Conservation (phyloP, 371 early-diverging fungal genomes). For the Dinochytrium kinnereticum region DNA sequence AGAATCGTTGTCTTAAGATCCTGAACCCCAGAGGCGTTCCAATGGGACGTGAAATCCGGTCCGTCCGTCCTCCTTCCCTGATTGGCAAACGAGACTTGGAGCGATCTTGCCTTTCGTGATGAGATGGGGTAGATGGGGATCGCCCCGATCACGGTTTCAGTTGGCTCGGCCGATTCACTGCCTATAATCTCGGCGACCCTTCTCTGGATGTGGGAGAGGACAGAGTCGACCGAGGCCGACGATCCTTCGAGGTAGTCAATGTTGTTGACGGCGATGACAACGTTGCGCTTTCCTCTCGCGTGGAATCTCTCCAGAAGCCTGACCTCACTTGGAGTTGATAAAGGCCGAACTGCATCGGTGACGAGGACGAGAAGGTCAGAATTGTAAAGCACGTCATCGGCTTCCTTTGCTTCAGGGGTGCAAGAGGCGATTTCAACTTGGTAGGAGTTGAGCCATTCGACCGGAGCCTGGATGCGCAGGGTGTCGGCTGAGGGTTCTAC, state of each 20-base stretch:
- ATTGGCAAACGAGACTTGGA: background rate
- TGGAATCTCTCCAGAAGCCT: conserved; percentile 33
- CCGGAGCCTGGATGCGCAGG: background rate
- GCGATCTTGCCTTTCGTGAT: conserved; percentile 17
- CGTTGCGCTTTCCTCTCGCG: conserved; percentile 28
- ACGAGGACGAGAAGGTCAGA: conserved; percentile 45
- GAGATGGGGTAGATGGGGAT: conserved; percentile 38
- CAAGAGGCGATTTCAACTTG: conserved; percentile 5
- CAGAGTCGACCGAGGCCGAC: background rate
- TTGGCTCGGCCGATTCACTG: background rate
- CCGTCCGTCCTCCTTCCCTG: background rate
- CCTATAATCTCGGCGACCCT: background rate
- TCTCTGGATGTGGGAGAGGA: background rate
- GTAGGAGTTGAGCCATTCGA: conserved; percentile 4
- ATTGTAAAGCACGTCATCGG: conserved; percentile 21
- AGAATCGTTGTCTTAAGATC: conserved; percentile 33
- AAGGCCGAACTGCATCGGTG: conserved; percentile 24
- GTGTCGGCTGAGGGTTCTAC: background rate
- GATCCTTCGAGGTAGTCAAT: background rate
- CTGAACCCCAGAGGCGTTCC: conserved; percentile 36
- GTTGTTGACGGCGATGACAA: conserved; percentile 40
- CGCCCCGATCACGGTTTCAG: background rate
- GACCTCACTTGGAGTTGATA: conserved; percentile 26
- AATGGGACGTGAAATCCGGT: conserved; percentile 18
- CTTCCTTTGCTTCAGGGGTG: background rate